Base-by-base conservation (phyloP, 1,284 basidiomycete genomes). In the Marasmius sp. region DNA sequence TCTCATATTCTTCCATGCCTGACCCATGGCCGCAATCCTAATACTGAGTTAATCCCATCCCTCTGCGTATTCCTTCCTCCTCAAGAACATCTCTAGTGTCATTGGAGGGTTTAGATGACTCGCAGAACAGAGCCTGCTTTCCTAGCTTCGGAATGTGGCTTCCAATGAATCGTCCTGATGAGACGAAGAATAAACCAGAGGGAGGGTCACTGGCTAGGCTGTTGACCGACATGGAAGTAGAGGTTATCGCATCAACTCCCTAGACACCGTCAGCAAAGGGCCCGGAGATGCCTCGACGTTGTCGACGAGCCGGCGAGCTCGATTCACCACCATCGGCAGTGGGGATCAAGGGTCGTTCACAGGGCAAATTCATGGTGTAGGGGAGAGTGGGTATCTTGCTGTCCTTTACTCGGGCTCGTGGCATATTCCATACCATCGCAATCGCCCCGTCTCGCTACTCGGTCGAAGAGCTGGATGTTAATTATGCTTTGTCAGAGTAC, bases 1-100 rank as follows among this genome's bases (percentile, higher is more conserved):
- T n/a, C n/a, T n/a, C n/a, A n/a, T n/a, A n/a, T n/a, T n/a, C n/a
- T 87, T 81, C 93, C 93, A 95, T 38, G 91, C 88, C 74, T 91
- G 86, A 10, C 89, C 88, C 93, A 93, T 95, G 14, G 90, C 89
- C 27, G 93, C 93, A 61, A 93, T 91, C 1, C 93, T 93, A 37
- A 93, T 84, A 64, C 89, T 92, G 62, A 95, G 77, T 73, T 94
- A 92, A 3, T n/a, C 93, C 93, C 5, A 94, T 81, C 39, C 91
- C 91, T 65, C 88, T 85, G 18, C 84, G 81, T 12, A 94, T 75
- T 41, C 82, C 81, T 22, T 82, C 82, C 37, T 78, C 82, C 9
- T 77, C 39, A 53, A 41, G 56, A 22, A 8, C 18, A 54, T 60
- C 45, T 16, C 45, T 56, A 37, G 58, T 51, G 11, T 48, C 57